phyloP scores from a whole-genome alignment of 2,329 filamentous ascomycete genomes.

The Aureobasidium musti region DNA sequence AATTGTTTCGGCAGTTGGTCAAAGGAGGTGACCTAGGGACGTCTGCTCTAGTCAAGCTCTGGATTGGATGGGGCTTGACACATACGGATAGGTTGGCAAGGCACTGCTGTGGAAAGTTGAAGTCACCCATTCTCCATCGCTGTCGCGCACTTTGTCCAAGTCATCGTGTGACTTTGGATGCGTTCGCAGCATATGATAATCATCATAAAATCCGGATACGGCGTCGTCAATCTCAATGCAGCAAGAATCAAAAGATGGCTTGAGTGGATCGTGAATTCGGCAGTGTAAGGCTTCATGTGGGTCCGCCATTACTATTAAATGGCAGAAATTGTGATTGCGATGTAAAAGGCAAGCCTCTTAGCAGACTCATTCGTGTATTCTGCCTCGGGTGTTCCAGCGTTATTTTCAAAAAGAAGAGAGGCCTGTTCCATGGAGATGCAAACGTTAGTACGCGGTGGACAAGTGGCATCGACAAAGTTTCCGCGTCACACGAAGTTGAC shows the following conservation, averaged over 20 bases:
- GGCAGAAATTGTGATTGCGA: background rate
- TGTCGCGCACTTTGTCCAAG: background rate
- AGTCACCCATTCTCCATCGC: conserved; percentile 14
- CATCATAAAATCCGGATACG: conserved; percentile 10
- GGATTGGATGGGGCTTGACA: conserved; percentile 27
- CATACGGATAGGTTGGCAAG: conserved; percentile 14
- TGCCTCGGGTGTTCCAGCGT: background rate
- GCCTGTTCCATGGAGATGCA: conserved; percentile 8
- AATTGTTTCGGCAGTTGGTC: conserved; percentile 1
- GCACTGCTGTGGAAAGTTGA: conserved; percentile 10
- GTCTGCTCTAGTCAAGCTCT: conserved; percentile 17
- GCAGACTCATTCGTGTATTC: conserved; percentile 17
- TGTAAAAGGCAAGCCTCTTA: conserved; percentile 17
- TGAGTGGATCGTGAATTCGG: conserved; percentile 12
- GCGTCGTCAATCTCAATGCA: conserved; percentile 12
- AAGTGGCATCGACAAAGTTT: conserved; percentile 25
- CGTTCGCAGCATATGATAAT: background rate
- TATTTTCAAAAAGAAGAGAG: background rate
- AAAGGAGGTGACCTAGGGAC: conserved; percentile 20
- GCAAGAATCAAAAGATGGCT: conserved; percentile 17
- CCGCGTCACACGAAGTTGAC: conserved; percentile 24
- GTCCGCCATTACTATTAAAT: conserved; percentile 24
- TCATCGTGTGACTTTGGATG: conserved; percentile 6
- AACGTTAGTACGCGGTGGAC: conserved; percentile 13
- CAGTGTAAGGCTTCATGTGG: conserved; percentile 16